phyloP scores from a whole-genome alignment of 2,329 filamentous ascomycete genomes.

The Penicillium sp. region DNA sequence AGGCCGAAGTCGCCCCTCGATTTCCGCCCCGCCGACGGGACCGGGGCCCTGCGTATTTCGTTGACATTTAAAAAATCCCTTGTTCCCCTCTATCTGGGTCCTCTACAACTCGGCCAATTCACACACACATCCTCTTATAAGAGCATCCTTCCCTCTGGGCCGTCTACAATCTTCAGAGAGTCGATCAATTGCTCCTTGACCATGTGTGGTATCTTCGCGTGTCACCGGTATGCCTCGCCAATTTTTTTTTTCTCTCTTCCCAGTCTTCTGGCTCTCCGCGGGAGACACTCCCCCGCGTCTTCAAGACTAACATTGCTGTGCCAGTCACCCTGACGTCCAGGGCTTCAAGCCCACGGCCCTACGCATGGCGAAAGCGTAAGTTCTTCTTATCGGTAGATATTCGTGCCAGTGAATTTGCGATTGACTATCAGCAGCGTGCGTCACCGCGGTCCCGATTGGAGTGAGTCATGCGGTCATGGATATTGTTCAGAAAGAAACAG shows the following conservation, averaged over 20 bases:
- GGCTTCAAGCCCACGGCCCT: slow-evolving; percentile 96
- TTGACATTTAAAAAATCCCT: slow-evolving; percentile 31
- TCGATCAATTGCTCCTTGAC: slow-evolving; percentile 47
- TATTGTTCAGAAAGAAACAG: slow-evolving; percentile 12
- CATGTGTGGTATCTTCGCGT: slow-evolving; percentile 98
- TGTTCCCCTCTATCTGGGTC: slow-evolving; percentile 8
- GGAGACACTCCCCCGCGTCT: slow-evolving; percentile 8
- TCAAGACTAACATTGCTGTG: slow-evolving; percentile 24
- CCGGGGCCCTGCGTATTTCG: slow-evolving; percentile 7
- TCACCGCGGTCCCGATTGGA: slow-evolving; percentile 98
- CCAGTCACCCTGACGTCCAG: slow-evolving; percentile 84
- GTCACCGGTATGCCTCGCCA: slow-evolving; percentile 73
- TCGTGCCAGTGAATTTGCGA: slow-evolving; percentile 12
- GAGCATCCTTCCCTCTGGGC: slow-evolving; percentile 24
- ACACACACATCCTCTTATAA: slow-evolving; percentile 28
- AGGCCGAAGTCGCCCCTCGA: slow-evolving; percentile 35
- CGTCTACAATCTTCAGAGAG: slow-evolving; percentile 20
- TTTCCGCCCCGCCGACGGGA: slow-evolving; percentile 28
- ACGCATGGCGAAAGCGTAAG: slow-evolving; percentile 91
- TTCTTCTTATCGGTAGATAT: slow-evolving; percentile 30
- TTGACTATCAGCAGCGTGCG: slow-evolving; percentile 70
- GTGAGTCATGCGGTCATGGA: slow-evolving; percentile 62
- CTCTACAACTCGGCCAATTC: slow-evolving; percentile 18
- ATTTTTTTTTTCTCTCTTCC: slow-evolving; percentile 1
- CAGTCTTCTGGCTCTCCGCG: neutral